Evolutionary conservation across 768 basidiomycete species (phyloP), one percentile per base, ranked within the genome.

Genomic region (Suillus hirtellus): DNA sequence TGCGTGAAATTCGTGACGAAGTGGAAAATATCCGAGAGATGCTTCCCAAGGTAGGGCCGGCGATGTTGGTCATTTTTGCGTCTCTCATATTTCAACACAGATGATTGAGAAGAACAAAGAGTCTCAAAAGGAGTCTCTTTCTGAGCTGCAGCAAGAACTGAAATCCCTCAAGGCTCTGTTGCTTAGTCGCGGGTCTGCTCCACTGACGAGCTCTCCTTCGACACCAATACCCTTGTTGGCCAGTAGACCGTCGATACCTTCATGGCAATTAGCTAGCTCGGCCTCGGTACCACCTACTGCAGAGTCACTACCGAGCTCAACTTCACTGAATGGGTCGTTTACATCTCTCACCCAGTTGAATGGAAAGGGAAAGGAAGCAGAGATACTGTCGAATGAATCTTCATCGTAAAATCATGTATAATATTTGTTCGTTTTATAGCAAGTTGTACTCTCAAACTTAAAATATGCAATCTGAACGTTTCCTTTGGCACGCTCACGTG

Each of bases 41-140:
- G 87, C 76, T 99, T 19, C 97, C 97, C 6, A 95, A 92, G 86
- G 97, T 96, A 65, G 40, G 34, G 78, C 71, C 14, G 54, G 24
- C 11, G 40, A 42, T 58, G 24, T 42, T 12, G 27, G 11, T 46
- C 7, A 9, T 44, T 54, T 27, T 58, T 12, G 35, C 64, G 37
- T 40, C 44, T n/a, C 47, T 64, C 31, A 59, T 38, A 63, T 54
- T 15, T 40, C 31, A 38, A 31, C 44, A 60, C 66, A 99, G 96
- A 93, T 98, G 92, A 89, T 97, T 60, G 93, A 97, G 62, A 95
- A 93, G 78, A 93, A 90, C 72, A 92, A 94, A 73, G 89, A 93
- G 61, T 83, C 85, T 15, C 95, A 97, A 75, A 84, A 86, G 24
- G 87, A 90, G 64, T 92, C 94, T 1, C 81, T 98, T 15, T 78